Evolutionary conservation across 1,284 basidiomycete species (phyloP), one percentile per base, ranked within the genome.

Genomic region (Termitomyces sp.): DNA sequence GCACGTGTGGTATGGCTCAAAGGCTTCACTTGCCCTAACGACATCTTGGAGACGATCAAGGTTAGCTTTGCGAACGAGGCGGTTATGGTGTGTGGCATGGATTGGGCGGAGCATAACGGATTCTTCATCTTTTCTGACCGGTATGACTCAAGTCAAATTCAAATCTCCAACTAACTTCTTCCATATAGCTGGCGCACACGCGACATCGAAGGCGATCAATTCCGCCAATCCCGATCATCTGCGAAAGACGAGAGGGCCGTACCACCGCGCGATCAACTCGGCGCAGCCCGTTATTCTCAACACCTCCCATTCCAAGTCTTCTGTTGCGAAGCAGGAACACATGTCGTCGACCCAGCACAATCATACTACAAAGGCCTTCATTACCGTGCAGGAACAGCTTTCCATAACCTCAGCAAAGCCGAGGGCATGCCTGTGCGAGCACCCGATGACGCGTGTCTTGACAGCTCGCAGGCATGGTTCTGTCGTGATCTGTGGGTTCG

Each of bases 51-150:
- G 72, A 95, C 90, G 17, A 84, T 97, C 66, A 86, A 93, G 59
- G 88, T 97, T 56, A 92, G 89, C 67, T 80, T 90, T 61, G 80
- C 81, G 38, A 98, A 97, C 68, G 84, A 92, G 62, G 94, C 94
- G 0, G 91, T 92, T 1, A 93, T 98, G 92, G 92, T 96, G 1
- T 97, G 94, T 68, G 93, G 94, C 24, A 97, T 97, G 94, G 94
- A 98, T 68, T 98, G 94, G 94, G 94, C 93, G 24, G 94, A 98
- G 70, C 90, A 94, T 67, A 92, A 94, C 62, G 93, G 93, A 0
- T 90, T 93, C 72, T 98, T 96, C 75, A 94, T 97, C 63, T 97
- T 96, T 73, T 96, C 94, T 24, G 94, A 96, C 70, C 81, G 94
- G 91, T 90, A 62, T 54, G 79, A 68, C 1, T 36, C 6, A 19